Percentiles rank a stretch among this genome's conserved stretches.
phyloP scores from a whole-genome alignment of 345 rosid genomes.

The Gossypium arboreum region DNA sequence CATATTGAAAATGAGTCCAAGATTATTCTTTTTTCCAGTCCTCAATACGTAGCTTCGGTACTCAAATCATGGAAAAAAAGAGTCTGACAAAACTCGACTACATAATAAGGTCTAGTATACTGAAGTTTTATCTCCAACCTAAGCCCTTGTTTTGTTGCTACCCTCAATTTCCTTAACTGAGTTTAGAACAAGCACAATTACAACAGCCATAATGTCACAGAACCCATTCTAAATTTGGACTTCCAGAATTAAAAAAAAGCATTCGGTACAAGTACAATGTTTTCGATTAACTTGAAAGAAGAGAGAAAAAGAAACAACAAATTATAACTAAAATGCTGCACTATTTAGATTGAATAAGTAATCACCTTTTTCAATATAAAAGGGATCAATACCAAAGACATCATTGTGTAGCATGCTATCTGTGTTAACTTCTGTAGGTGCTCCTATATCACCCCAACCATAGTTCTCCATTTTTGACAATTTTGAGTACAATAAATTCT shows the following conservation, averaged over 20 bases:
- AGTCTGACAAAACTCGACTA: neutral
- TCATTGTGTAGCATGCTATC: slow-evolving; percentile 44
- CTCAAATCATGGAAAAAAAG: neutral
- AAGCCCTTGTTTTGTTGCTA: neutral
- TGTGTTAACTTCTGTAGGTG: slow-evolving; percentile 27
- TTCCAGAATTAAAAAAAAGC: neutral
- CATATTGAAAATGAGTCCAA: neutral
- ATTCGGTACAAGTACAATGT: neutral
- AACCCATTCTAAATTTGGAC: neutral
- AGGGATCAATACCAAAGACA: slow-evolving; percentile 68
- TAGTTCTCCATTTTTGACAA: slow-evolving; percentile 63
- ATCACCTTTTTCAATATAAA: slow-evolving; percentile 74
- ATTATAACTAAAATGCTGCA: neutral
- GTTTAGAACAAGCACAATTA: neutral
- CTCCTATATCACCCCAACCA: slow-evolving; percentile 70
- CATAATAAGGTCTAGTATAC: too few relatives aligned
- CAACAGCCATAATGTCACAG: neutral
- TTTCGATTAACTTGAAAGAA: neutral
- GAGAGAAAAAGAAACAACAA: too few relatives aligned
- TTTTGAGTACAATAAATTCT: slow-evolving; percentile 19
- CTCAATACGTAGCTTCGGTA: neutral
- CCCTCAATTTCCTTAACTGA: neutral
- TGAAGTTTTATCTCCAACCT: neutral
- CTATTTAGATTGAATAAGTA: neutral
- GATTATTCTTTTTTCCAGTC: neutral